These are phyloP conservation scores for Diaporthe ampelina DNA, from an alignment of 2,329 filamentous ascomycete species.

Conservation along the genomic window DNA sequence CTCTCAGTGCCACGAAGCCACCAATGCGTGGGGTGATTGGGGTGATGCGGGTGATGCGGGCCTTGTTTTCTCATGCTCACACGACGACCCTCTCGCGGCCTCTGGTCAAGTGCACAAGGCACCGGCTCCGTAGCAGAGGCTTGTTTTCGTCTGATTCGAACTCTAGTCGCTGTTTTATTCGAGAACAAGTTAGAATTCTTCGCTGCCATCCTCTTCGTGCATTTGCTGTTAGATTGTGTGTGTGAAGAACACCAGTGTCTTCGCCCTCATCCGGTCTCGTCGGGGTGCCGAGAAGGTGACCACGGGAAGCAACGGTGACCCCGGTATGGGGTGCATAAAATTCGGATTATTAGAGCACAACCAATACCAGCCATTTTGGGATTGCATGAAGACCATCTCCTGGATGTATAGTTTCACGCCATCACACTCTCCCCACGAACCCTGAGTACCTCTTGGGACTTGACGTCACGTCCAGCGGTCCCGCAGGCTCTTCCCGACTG, in stretches of 20 bases:
- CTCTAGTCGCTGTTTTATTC: not conserved
- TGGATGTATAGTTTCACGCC: constrained; percentile 34
- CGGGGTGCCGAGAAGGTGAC: constrained; percentile 8
- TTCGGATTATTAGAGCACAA: constrained; percentile 10
- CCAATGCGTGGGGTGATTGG: no score
- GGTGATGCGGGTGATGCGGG: no score
- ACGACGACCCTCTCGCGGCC: not conserved
- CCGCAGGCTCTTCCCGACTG: constrained; percentile 32
- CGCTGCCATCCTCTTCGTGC: not conserved
- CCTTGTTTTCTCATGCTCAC: not conserved
- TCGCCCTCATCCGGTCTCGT: constrained; percentile 24
- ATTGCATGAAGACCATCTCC: constrained; percentile 33
- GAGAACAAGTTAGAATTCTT: not conserved
- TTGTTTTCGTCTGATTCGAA: constrained; percentile 20
- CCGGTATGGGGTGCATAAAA: constrained; percentile 31
- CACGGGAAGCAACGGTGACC: constrained; percentile 26
- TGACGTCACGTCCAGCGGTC: constrained; percentile 31
- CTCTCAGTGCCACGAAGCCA: not conserved
- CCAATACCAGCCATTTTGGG: constrained; percentile 24
- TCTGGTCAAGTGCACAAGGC: constrained; percentile 5
- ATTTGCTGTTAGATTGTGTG: not conserved
- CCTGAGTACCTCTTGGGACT: not conserved
- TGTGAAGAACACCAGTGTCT: constrained; percentile 2
- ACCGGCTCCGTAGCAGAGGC: constrained; percentile 8
- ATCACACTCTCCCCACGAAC: constrained; percentile 19